Evolutionary conservation across 768 basidiomycete genomes (phyloP).

Genomic region (Floccularia luteovirens): DNA sequence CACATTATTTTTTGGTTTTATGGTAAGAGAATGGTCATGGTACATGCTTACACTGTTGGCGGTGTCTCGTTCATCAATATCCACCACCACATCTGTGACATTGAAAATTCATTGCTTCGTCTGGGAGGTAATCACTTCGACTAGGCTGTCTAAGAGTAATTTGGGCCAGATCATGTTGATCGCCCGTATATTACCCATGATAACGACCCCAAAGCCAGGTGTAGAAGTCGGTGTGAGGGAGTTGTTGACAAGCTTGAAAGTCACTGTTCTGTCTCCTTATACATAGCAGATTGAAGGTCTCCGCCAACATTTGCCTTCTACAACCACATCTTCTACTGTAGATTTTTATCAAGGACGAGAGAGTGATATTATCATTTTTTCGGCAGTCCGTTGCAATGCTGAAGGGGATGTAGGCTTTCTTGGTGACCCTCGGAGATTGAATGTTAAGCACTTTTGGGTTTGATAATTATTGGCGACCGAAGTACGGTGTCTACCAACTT

Average conservation of each 20-base stretch:
- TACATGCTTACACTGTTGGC: no score
- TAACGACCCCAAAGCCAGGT: slow-evolving; percentile 20
- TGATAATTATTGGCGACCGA: slow-evolving; percentile 56
- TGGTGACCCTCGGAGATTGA: slow-evolving; percentile 50
- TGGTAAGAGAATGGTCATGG: no score
- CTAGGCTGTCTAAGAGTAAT: slow-evolving; percentile 53
- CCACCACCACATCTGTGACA: no score
- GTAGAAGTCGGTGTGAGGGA: slow-evolving; percentile 8
- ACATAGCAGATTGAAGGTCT: slow-evolving; percentile 46
- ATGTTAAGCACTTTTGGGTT: slow-evolving; percentile 54
- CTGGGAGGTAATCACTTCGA: no score
- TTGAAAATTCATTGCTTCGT: no score
- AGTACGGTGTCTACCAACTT: slow-evolving; percentile 35
- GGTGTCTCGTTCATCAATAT: no score
- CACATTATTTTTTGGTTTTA: no score
- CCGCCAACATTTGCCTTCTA: slow-evolving; percentile 27
- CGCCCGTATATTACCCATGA: slow-evolving; percentile 34
- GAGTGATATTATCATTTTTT: slow-evolving; percentile 59
- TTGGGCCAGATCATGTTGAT: slow-evolving; percentile 48
- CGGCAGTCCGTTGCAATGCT: slow-evolving; percentile 54
- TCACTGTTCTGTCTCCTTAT: slow-evolving; percentile 55
- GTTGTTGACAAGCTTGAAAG: slow-evolving; percentile 15
- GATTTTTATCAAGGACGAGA: slow-evolving; percentile 67
- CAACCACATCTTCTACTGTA: slow-evolving; percentile 37
- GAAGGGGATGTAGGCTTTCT: slow-evolving; percentile 59